phyloP scores from a whole-genome alignment of 208 protist species.

The Giardia duodenalis region DNA sequence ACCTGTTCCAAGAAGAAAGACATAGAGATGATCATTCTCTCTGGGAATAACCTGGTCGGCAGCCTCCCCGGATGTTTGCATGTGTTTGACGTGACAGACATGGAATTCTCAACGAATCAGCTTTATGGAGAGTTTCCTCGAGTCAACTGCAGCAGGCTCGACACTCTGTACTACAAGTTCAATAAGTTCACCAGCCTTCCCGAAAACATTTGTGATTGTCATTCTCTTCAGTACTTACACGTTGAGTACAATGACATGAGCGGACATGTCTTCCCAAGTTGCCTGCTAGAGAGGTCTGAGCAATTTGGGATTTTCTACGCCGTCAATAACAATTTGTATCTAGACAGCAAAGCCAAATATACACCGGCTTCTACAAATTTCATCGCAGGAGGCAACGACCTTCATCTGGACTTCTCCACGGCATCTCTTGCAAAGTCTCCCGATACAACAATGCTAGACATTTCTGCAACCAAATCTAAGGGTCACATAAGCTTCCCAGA shows the following conservation, averaged over 20 bases:
- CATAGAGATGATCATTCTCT: background rate
- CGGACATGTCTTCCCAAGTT: background rate
- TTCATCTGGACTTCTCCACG: background rate
- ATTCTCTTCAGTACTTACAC: background rate
- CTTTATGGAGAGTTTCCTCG: background rate
- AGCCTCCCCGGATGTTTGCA: background rate
- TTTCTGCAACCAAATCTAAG: background rate
- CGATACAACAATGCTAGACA: background rate
- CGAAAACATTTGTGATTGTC: background rate
- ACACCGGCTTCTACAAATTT: background rate
- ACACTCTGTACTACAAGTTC: conserved; percentile 3
- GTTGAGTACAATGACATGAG: background rate
- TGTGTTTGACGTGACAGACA: background rate
- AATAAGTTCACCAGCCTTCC: background rate
- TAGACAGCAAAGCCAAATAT: background rate
- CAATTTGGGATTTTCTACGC: background rate
- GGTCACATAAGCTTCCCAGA: background rate
- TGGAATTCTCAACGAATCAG: background rate
- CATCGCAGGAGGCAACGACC: background rate
- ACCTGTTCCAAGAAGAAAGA: background rate
- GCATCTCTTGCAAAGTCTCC: background rate
- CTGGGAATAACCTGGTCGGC: background rate
- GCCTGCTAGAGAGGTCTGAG: background rate
- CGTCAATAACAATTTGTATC: background rate
- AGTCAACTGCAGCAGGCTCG: background rate